phyloP scores from a whole-genome alignment of 164 flowering plant genomes.

The Annona cherimola region DNA sequence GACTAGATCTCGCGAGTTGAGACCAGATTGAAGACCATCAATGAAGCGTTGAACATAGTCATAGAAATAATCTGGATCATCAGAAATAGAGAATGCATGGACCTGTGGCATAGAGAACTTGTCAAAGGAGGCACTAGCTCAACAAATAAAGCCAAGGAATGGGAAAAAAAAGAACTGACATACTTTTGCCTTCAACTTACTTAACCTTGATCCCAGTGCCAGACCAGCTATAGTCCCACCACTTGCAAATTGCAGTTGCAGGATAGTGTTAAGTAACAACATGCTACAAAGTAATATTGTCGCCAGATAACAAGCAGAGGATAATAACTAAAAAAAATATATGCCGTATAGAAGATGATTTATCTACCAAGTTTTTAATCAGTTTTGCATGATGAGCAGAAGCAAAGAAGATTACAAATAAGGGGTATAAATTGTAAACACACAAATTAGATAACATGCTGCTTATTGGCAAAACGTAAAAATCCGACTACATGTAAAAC shows the following conservation, averaged over 20 bases:
- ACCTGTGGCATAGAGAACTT: slow-evolving; percentile 39
- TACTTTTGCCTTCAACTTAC: slow-evolving; percentile 77
- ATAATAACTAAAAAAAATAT: too few relatives aligned
- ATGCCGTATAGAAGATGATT: neutral
- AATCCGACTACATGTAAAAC: too few relatives aligned
- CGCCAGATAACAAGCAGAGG: neutral
- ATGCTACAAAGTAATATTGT: neutral
- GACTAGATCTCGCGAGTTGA: slow-evolving; percentile 63
- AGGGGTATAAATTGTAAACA: too few relatives aligned
- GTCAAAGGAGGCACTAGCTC: neutral
- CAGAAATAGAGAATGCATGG: slow-evolving; percentile 85
- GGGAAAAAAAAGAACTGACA: slow-evolving; percentile 10
- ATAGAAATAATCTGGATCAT: slow-evolving; percentile 85
- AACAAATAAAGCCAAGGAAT: neutral
- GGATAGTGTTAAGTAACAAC: neutral
- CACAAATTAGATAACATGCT: too few relatives aligned
- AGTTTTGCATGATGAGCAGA: too few relatives aligned
- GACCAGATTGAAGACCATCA: slow-evolving; percentile 78
- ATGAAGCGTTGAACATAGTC: slow-evolving; percentile 67
- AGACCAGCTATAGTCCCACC: slow-evolving; percentile 93
- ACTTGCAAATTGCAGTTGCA: slow-evolving; percentile 39
- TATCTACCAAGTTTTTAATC: too few relatives aligned
- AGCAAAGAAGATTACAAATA: too few relatives aligned
- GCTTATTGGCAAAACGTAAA: too few relatives aligned
- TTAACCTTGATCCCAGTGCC: slow-evolving; percentile 71